A percentile compares a stretch with the other conserved stretches of the same genome.
Conservation (phyloP, 169 alveolate species). For the Plasmodium knowlesi region DNA sequence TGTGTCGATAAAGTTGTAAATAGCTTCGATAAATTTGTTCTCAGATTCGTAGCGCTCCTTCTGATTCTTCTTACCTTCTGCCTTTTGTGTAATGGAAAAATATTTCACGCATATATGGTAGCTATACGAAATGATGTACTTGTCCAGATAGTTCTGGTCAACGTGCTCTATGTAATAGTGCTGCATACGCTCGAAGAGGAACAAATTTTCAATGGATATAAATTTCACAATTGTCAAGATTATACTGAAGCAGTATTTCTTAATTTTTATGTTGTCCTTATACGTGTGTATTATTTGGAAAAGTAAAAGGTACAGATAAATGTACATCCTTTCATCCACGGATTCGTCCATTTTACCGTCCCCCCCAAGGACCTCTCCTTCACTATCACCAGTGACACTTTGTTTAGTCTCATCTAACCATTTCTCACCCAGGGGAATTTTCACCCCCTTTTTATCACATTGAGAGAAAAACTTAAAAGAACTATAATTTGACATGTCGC, state of each 20-base stretch:
- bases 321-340: constrained; percentile 36
- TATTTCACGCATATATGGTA: constrained; percentile 55
- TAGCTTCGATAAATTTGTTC: constrained; percentile 12
- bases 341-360: not conserved
- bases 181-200: constrained; percentile 55
- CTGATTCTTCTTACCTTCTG: not conserved
- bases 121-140: constrained; percentile 66
- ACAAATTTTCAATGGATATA: constrained; percentile 66
- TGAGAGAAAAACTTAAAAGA: constrained; percentile 31
- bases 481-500: constrained; percentile 23
- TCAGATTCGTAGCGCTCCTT: not conserved
- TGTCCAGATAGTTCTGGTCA: constrained; percentile 22
- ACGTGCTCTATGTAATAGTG: constrained; percentile 37
- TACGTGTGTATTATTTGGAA: constrained; percentile 46
- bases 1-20: constrained; percentile 20
- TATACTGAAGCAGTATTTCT: constrained; percentile 57
- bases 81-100: not conserved
- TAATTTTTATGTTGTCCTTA: constrained; percentile 67
- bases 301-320: constrained; percentile 60
- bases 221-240: constrained; percentile 27
- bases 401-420: not conserved
- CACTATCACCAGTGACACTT: not conserved
- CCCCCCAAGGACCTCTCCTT: not conserved
- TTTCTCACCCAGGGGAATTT: not conserved
- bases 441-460: not conserved